Conservation (phyloP, 192 early-diverging fungal genomes). For the Backusella morwellensis region DNA sequence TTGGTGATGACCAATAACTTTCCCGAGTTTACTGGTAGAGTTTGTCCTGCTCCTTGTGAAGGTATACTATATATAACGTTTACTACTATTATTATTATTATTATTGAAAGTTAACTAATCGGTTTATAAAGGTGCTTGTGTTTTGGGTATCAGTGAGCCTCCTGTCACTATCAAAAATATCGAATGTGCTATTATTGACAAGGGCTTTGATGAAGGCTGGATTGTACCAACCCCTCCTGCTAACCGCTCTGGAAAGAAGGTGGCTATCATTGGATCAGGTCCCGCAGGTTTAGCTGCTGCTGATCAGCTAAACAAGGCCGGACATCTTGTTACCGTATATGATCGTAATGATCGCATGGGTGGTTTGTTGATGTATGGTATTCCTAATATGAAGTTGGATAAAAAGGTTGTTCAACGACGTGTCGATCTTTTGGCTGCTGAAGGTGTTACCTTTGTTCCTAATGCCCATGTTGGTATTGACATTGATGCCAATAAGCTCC, state of each 20-base stretch:
- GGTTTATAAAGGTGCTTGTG: conserved; percentile 91
- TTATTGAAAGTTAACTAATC: background rate
- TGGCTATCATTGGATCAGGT: conserved; percentile 94
- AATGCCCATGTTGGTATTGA: conserved; percentile 88
- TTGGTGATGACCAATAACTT: conserved; percentile 98
- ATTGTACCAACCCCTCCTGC: conserved; percentile 82
- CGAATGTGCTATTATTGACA: conserved; percentile 97
- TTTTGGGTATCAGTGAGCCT: conserved; percentile 91
- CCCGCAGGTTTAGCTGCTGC: conserved; percentile 95
- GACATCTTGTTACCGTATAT: conserved; percentile 93
- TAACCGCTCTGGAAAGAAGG: conserved; percentile 74
- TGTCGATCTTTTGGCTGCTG: conserved; percentile 88
- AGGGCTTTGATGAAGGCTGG: conserved; percentile 96
- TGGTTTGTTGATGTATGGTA: conserved; percentile 97
- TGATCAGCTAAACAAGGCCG: conserved; percentile 97
- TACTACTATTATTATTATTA: background rate
- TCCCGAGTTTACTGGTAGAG: conserved; percentile 99
- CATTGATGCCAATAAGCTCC: conserved; percentile 67
- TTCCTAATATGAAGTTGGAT: conserved; percentile 99
- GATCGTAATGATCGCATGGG: conserved; percentile 97
- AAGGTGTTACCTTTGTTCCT: conserved; percentile 89
- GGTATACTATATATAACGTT: background rate
- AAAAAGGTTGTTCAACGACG: conserved; percentile 94
- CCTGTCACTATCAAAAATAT: conserved; percentile 98
- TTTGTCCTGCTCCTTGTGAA: conserved; percentile 76